Percentiles rank a stretch among this genome's conserved stretches.
Evolutionary conservation across 257 asterid genomes (phyloP).

Genomic region (Ophiorrhiza pumila): DNA sequence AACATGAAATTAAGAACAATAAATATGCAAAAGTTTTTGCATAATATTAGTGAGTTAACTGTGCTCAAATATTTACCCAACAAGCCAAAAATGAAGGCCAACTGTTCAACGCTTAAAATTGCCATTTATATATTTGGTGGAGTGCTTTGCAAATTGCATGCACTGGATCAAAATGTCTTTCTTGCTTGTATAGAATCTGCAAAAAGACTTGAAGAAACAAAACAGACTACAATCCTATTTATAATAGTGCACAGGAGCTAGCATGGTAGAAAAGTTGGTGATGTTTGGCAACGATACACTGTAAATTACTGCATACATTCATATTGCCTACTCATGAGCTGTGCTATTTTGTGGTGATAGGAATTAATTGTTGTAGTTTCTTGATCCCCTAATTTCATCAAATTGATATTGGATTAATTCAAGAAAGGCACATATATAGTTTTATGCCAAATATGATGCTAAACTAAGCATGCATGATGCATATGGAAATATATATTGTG

Average conservation of each 20-base stretch:
- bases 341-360: too few relatives aligned
- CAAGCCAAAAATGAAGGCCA: slow-evolving; percentile 58
- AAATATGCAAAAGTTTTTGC: background rate
- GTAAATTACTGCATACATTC: too few relatives aligned
- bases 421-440: too few relatives aligned
- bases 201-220: slow-evolving; percentile 13
- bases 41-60: background rate
- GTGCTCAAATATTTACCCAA: slow-evolving; percentile 50
- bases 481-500: too few relatives aligned
- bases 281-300: slow-evolving; percentile 15
- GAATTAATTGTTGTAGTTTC: too few relatives aligned
- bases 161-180: too few relatives aligned
- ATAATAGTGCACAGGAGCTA: slow-evolving; percentile 5
- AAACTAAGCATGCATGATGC: too few relatives aligned
- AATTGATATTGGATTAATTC: too few relatives aligned
- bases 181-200: background rate
- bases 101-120: slow-evolving; percentile 28
- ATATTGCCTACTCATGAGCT: too few relatives aligned
- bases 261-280: slow-evolving; percentile 9
- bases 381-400: too few relatives aligned
- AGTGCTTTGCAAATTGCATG: slow-evolving; percentile 23
- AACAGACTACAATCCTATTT: slow-evolving; percentile 7
- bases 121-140: slow-evolving; percentile 28
- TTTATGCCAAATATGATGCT: too few relatives aligned
- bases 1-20: too few relatives aligned